Evolutionary conservation across 106 monocot species (phyloP), one percentile per base, ranked within the genome.

Genomic region (Phalaenopsis aphrodite): DNA sequence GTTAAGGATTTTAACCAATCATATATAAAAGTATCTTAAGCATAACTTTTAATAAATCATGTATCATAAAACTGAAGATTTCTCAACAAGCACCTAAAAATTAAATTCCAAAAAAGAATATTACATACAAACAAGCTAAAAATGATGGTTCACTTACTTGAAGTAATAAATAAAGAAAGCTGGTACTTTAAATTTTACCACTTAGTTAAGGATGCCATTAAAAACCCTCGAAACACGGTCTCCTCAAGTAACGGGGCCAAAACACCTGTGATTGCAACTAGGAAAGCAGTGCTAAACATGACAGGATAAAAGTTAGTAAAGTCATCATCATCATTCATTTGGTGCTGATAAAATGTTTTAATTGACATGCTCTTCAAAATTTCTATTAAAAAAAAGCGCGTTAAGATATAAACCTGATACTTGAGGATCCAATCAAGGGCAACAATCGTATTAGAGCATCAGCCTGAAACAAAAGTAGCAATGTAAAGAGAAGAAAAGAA

Each of bases 211-310:
- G 98, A 88, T 47, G 82, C 88, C 94, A 99, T 88, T 58, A 99
- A 82, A 87, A 99, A 99, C 2, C 98, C 94, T 57, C 94, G 84
- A 81, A 99, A 99, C 17, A 99, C 87, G 47, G 94, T 94, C 82
- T 99, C 98, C 88, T 99, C 94, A 21, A 99, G 92, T 84, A 99
- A 5, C 30, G 91, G 98, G 2, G 94, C 94, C 75, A 99, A 80
- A 89, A 99, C 85, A 80, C 91, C 94, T 21, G 98, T 95, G 14
- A 94, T 85, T 68, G 86, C 92, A 72, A 99, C 84, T 57, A 99
- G 82, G 81, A 79, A 93, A 36, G 87, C 87, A 79, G 98, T 99
- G 77, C 98, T 99, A 80, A 14, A n/a, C 39, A 66, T 55, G 55
- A 79, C 21, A 77, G 58, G 10, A 79, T 52, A 83, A 38, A 41